Percentiles rank a stretch among this genome's conserved stretches.
phyloP scores from a whole-genome alignment of 805 yeast species.

The Yarrowia hollandica region DNA sequence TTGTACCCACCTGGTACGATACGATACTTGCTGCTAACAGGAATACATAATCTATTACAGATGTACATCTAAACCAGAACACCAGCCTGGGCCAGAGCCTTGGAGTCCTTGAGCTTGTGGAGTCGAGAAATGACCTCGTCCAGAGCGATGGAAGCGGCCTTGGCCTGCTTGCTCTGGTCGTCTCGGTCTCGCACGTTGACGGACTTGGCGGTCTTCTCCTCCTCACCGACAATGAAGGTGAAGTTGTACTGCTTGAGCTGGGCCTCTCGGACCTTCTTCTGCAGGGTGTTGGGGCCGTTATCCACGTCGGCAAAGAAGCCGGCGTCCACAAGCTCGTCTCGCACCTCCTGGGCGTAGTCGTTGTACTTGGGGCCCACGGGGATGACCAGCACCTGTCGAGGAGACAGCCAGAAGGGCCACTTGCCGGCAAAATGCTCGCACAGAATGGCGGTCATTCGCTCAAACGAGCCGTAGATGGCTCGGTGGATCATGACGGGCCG shows the following conservation, averaged over 20 bases:
- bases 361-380: constrained; percentile 95
- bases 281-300: constrained; percentile 90
- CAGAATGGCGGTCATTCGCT: constrained; percentile 98
- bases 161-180: constrained; percentile 82
- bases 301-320: constrained; percentile 94
- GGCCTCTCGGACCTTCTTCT: constrained; percentile 97
- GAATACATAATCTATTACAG: background rate
- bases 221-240: constrained; percentile 95
- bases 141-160: constrained; percentile 73
- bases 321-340: constrained; percentile 58
- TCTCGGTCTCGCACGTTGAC: constrained; percentile 98
- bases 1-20: no score
- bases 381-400: constrained; percentile 93
- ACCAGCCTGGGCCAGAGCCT: constrained; percentile 24
- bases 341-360: constrained; percentile 84
- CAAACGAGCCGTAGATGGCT: constrained; percentile 97
- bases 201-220: constrained; percentile 72
- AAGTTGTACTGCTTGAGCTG: constrained; percentile 93
- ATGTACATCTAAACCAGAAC: background rate
- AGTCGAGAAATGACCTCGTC: constrained; percentile 72
- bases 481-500: constrained; percentile 99
- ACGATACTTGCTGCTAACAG: no score
- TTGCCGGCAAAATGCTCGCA: constrained; percentile 98
- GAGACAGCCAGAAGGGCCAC: constrained; percentile 99
- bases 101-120: constrained; percentile 63